Evolutionary conservation across 2,329 filamentous ascomycete genomes (phyloP).

Genomic region (Colletotrichum musicola): DNA sequence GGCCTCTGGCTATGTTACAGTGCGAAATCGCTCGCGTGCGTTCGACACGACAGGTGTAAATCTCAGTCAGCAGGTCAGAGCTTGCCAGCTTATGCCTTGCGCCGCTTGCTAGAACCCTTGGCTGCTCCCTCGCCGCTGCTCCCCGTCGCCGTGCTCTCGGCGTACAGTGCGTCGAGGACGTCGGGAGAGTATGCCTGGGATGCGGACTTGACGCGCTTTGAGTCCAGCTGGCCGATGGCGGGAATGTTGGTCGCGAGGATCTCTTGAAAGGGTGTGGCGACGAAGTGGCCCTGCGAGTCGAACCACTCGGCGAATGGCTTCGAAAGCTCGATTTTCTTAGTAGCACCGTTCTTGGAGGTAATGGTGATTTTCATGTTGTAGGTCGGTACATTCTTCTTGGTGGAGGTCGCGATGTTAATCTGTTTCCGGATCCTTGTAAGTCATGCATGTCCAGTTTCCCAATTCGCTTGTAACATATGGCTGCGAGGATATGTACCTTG

Average conservation of each 20-base stretch:
- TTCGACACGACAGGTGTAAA: neutral
- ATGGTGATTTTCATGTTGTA: slow-evolving; percentile 81
- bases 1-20: neutral
- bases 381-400: slow-evolving; percentile 82
- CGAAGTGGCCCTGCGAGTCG: slow-evolving; percentile 78
- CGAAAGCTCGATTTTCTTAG: slow-evolving; percentile 65
- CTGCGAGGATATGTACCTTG: slow-evolving; percentile 61
- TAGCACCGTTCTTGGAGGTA: slow-evolving; percentile 53
- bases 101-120: slow-evolving; percentile 59
- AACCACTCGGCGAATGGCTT: slow-evolving; percentile 83
- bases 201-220: slow-evolving; percentile 62
- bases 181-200: slow-evolving; percentile 56
- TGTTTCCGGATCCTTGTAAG: slow-evolving; percentile 51
- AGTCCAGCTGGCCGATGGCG: slow-evolving; percentile 74
- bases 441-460: neutral
- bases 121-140: slow-evolving; percentile 49
- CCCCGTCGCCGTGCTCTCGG: slow-evolving; percentile 48
- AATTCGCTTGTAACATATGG: neutral
- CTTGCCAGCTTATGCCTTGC: slow-evolving; percentile 54
- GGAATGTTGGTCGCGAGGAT: slow-evolving; percentile 78
- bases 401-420: slow-evolving; percentile 79
- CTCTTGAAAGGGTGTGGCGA: slow-evolving; percentile 81
- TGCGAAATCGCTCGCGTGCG: neutral
- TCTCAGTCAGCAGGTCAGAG: neutral
- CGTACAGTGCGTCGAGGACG: slow-evolving; percentile 61